Base-by-base conservation (phyloP, 805 yeast species). In the Wickerhamomyces bovis region DNA sequence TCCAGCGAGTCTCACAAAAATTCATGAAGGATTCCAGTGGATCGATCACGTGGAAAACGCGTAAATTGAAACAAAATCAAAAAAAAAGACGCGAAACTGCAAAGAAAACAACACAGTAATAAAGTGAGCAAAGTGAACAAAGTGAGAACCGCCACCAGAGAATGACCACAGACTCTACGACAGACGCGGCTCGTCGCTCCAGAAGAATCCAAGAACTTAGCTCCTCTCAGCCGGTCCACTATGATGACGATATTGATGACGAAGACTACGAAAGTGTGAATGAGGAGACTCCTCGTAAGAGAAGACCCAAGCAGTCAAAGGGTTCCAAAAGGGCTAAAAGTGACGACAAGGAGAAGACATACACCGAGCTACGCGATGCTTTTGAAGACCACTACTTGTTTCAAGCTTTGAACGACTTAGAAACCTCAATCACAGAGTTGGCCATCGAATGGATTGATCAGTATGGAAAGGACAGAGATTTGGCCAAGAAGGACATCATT, bases 401-500 rank as follows among this genome's bases (percentile, higher is more conserved):
- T 48, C 74, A 75, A 47, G 78, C 81, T 0, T 61, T 83, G 40
- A 65, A 73, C 41, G 74, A 71, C 39, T 58, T 77, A 2, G 77
- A 67, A 35, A 76, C 72, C 1, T 74, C 86, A 0, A 60, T 78
- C 13, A 66, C 66, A 2, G 83, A 79, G 39, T 48, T 78, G 3
- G 79, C 81, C 1, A 62, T 72, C n/a, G 73, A 69, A 22, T 83
- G 86, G 85, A 54, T 83, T 12, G 81, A 78, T 13, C 67, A 66
- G 19, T 83, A 78, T 53, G 67, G 63, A 39, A 65, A 60, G 11
- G 67, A 70, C 47, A 63, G 70, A 42, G 68, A 70, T 46, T 60
- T 60, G 13, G 81, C 89, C 2, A 64, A 86, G 44, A 76, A 80
- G 39, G 78, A 77, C 33, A 64, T 89, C 43, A 66, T 89, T 39